Base-by-base conservation (phyloP, 2,329 filamentous ascomycete species). In the Fusarium nematophilum region DNA sequence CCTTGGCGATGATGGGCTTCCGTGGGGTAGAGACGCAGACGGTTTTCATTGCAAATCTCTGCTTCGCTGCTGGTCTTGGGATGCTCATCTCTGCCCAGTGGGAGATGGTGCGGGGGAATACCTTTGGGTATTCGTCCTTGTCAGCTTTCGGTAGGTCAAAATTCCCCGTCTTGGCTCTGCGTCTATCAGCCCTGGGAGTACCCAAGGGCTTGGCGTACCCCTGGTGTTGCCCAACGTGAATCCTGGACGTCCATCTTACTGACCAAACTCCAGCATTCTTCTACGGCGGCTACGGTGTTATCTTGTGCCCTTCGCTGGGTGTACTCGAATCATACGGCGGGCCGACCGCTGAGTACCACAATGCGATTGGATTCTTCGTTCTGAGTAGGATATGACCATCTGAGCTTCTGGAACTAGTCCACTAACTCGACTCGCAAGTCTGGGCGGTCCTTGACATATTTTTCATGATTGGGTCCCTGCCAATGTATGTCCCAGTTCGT, bases 41-140 rank as follows among this genome's bases (percentile, higher is more conserved):
- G 0, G 48, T 72, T 15, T 71, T 71, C 31, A 54, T 72, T 17
- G 70, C 59, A 5, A 62, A 72, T 15, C 44, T 72, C 1, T 72
- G 70, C 44, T 70, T 72, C n/a, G 64, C 68, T 4, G 68, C 70
- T 6, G 56, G 65, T 6, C 33, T 72, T 4, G 70, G 68, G 9
- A 58, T 72, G 38, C 53, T 72, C 33, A 70, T 72, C 10, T 64
- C 57, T 10, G 70, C 69, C 1, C 70, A 72, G 31, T 72, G 70
- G 70, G 62, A 59, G 34, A 64, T 72, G 62, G 61, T 64, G 6
- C 47, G 60, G 5, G 70, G 70, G 1, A 56, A 72, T 11, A 70
- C 69, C 1, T 72, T 72, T 37, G 61, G 67, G 1, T 72, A 72
- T 15, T 70, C 70, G 6, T 65, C 67, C 0, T 34, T 72, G 11